Percentiles rank a stretch among this genome's conserved stretches.
These are phyloP conservation scores for Naganishia vishniacii DNA, from an alignment of 768 basidiomycete species.

Conservation along the genomic window DNA sequence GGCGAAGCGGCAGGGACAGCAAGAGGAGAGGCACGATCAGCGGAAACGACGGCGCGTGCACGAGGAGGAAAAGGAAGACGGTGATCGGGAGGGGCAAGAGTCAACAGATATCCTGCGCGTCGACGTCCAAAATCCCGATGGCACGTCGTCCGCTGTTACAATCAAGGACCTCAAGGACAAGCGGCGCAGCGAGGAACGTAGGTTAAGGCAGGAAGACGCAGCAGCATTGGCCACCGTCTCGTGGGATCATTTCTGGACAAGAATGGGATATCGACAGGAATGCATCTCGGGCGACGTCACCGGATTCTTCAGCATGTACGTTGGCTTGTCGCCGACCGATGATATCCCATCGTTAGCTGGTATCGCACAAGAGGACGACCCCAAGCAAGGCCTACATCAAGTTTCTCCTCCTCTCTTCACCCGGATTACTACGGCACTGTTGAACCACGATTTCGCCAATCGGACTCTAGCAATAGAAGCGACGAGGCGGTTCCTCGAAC, in stretches of 20 bases:
- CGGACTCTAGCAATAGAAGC: slow-evolving; percentile 61
- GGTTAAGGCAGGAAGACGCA: slow-evolving; percentile 36
- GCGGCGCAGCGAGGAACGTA: slow-evolving; percentile 52
- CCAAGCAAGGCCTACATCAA: neutral
- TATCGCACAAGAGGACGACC: neutral
- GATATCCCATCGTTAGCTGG: slow-evolving; percentile 3
- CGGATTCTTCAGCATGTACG: slow-evolving; percentile 75
- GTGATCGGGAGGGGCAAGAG: neutral
- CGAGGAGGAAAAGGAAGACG: neutral
- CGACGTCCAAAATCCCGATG: neutral
- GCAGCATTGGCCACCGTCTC: slow-evolving; percentile 53
- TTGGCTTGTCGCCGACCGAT: slow-evolving; percentile 29
- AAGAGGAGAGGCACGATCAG: neutral
- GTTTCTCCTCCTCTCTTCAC: slow-evolving; percentile 36
- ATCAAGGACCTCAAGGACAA: slow-evolving; percentile 51
- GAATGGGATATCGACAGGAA: slow-evolving; percentile 93
- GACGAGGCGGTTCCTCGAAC: slow-evolving; percentile 64
- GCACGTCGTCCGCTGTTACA: slow-evolving; percentile 11
- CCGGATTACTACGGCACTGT: slow-evolving; percentile 59
- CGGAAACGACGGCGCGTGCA: neutral
- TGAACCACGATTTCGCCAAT: slow-evolving; percentile 73
- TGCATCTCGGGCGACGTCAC: slow-evolving; percentile 84
- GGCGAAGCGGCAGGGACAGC: neutral
- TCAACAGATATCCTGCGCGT: neutral
- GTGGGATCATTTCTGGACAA: slow-evolving; percentile 88